Evolutionary conservation across 2,329 filamentous ascomycete species (phyloP), one percentile per base, ranked within the genome.

Genomic region (Hypomyces perniciosus): DNA sequence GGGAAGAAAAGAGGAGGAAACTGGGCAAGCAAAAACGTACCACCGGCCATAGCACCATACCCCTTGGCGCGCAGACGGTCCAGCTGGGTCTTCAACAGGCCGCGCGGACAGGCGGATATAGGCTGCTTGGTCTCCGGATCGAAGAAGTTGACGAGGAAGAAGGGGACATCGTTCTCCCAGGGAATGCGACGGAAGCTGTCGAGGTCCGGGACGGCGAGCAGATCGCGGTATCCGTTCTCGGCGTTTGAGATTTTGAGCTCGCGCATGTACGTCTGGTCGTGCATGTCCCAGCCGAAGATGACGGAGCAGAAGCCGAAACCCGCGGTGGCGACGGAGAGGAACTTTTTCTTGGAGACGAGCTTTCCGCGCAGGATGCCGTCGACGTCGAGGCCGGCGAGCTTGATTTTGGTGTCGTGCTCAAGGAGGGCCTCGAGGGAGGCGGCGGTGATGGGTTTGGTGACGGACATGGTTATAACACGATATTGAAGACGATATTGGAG

Each of bases 201-300:
- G 37, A 96, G 72, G 64, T 96, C 90, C 1, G 90, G 85, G 35
- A 92, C 74, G 10, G 91, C 90, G 46, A 95, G 78, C 40, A 96
- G 72, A 67, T 96, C 91, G 57, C 85, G 81, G 69, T 95, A 96
- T 40, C 90, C 90, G 66, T 95, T 96, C 62, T 89, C 85, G 59
- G 88, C 87, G 72, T 95, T 96, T 71, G 88, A 93, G 67, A 96
- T 86, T 62, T 81, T 80, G 56, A 96, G 80, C 71, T 96, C 90
- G 60, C 79, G 83, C 66, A 88, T 85, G 68, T 96, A 96, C 8
- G 89, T 95, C 73, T 83, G 78, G 64, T 96, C 91, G 69, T 96
- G 90, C 89, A 96, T 95, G 70, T 96, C 90, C 91, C 91, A 96
- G 66, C 91, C 90, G 62, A 95, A 96, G 57, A 96, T 83, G 59